phyloP scores from a whole-genome alignment of 2,329 filamentous ascomycete species.

The Neurospora sp. region DNA sequence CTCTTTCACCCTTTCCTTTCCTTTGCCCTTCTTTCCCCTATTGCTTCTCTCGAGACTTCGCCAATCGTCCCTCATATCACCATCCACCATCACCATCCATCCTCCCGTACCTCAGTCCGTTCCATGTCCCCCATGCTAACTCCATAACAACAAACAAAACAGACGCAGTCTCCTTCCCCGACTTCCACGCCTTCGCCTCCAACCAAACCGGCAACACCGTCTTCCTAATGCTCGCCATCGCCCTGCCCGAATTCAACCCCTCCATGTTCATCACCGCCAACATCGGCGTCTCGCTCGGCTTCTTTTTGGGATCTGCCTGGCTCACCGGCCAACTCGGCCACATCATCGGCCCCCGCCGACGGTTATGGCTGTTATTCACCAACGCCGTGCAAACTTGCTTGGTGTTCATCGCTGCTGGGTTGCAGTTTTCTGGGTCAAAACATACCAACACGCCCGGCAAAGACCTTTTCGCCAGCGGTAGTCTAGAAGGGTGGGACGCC shows the following conservation, averaged over 20 bases:
- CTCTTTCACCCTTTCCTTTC: no score
- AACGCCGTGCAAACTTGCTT: constrained; percentile 44
- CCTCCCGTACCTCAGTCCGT: no score
- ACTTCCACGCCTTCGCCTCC: constrained; percentile 52
- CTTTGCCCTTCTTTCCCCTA: no score
- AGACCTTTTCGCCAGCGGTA: constrained; percentile 5
- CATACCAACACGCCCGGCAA: constrained; percentile 24
- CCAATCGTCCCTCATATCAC: no score
- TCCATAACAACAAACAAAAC: no score
- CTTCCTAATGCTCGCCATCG: constrained; percentile 43
- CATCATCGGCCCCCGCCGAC: constrained; percentile 36
- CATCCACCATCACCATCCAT: no score
- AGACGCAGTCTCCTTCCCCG: constrained; percentile 49
- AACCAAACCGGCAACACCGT: constrained; percentile 59
- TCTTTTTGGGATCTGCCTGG: constrained; percentile 41
- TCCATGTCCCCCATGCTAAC: no score
- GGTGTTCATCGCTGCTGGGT: constrained; percentile 40
- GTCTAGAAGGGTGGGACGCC: background rate
- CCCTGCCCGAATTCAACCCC: constrained; percentile 35
- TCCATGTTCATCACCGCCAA: constrained; percentile 42
- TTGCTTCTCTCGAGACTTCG: no score
- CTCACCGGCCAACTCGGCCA: constrained; percentile 48
- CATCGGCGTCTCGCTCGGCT: constrained; percentile 42
- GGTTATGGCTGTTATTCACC: constrained; percentile 44
- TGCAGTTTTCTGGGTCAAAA: constrained; percentile 27